Base-by-base conservation (phyloP, 2,329 filamentous ascomycete genomes). In the Colletotrichum theobromicola region DNA sequence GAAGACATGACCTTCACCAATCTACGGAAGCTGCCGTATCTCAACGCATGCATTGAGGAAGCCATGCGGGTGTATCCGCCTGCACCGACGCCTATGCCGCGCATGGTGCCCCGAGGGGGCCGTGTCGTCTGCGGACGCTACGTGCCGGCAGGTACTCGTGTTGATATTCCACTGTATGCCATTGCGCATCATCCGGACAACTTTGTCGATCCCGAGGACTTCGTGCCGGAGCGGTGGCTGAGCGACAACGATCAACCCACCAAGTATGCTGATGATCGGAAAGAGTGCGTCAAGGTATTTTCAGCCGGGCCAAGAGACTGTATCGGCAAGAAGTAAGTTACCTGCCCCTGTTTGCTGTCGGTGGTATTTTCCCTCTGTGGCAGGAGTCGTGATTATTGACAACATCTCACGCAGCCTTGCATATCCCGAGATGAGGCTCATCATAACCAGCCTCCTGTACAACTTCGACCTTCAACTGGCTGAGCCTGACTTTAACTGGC, bases 241-340 rank as follows among this genome's bases (percentile, higher is more conserved):
- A 63, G 57, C 63, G 71, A 58, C 30, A 24, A 69, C 2, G 50
- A 64, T 7, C 58, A 28, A 21, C 65, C 62, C 16, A 50, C 24
- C 32, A 67, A 30, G 55, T 74, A 72, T 58, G 30, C 26, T n/a
- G 32, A 21, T 24, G 72, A 74, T n/a, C 37, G 37, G 62, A 61
- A 55, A 18, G 68, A 72, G 2, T 74, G 68, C 16, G 18, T 87
- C 68, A 85, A 88, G 79, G 86, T 88, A 1, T 89, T 90, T 74
- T 84, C 84, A 8, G 63, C 86, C 4, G 88, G 88, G 0, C 85
- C 88, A 12, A 80, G 88, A 4, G 87, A 88, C 60, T 90, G 88
- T 71, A 82, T 90, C 35, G 88, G 88, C 3, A 82, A 82, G 72
- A 88, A 89, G 86, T 87, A 79, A 79, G 86, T 82, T 4, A 2